Evolutionary conservation across 768 basidiomycete species (phyloP), one percentile per base, ranked within the genome.

Genomic region (Boletus bicolor): DNA sequence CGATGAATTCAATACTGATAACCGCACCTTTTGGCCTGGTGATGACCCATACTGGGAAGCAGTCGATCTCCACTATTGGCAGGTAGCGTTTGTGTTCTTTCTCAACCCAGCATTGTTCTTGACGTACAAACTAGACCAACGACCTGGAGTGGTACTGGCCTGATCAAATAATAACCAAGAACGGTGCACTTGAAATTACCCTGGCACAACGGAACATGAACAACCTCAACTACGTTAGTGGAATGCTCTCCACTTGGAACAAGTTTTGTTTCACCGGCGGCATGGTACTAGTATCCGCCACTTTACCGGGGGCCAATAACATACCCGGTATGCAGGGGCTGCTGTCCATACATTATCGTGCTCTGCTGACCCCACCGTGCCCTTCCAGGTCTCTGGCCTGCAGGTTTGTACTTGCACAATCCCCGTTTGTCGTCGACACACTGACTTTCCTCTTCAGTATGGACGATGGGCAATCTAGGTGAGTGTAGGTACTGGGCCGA

Each of bases 261-360:
- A 94, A 96, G 72, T 90, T 98, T 60, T 98, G 92, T 74, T 94
- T 96, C 73, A 91, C 91, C 32, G 92, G 91, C 37, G 94, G 94
- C 39, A 77, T 91, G 54, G 76, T 94, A 49, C 84, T 90, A 60
- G 73, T 79, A 3, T 80, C 82, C 36, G 84, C 89, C n/a, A 77
- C 75, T 28, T 73, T 93, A 45, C 91, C 91, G 8, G 91, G 91
- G 0, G 82, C 77, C 61, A 83, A 84, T 58, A 15, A 65, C 21
- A 73, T 92, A 35, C 73, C 62, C 24, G 82, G 80, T 54, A 36
- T 28, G 73, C 43, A 30, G 19, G 32, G 21, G 35, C 34, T 53
- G 7, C 5, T 46, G 11, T 35, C 19, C 32, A 34, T 56, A 9
- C 24, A 19, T 44, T 32, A 12, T 42, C 10, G 24, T 26, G 4